Conservation (phyloP, 352 stramenopile genomes). For the Albugo candida region DNA sequence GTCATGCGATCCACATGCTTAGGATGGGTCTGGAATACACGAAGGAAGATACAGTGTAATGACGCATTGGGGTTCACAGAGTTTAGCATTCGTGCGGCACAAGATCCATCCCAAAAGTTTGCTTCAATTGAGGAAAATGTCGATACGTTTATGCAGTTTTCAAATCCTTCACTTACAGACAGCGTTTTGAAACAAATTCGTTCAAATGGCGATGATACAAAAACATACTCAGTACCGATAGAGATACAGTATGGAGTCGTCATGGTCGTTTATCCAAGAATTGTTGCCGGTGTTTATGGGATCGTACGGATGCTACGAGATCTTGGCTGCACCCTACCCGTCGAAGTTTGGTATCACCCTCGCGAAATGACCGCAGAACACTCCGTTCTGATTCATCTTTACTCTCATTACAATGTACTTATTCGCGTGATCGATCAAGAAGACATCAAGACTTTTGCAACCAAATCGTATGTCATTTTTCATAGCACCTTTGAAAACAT, state of each 20-base stretch:
- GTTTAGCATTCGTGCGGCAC: conserved; percentile 31
- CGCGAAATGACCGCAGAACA: conserved; percentile 31
- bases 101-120: neutral
- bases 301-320: conserved; percentile 34
- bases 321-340: conserved; percentile 21
- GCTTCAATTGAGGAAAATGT: conserved; percentile 18
- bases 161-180: neutral
- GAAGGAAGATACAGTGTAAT: conserved; percentile 11
- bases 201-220: too few relatives aligned
- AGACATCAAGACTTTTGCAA: conserved; percentile 40
- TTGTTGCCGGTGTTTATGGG: conserved; percentile 43
- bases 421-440: conserved; percentile 38
- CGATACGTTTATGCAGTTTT: conserved; percentile 4
- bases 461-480: conserved; percentile 67
- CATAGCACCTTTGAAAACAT: conserved; percentile 55
- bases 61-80: conserved; percentile 42
- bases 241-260: conserved; percentile 17
- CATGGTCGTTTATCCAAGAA: conserved; percentile 52
- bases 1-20: conserved; percentile 62
- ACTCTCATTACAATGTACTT: conserved; percentile 27
- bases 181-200: neutral
- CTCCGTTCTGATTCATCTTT: conserved; percentile 34
- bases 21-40: conserved; percentile 37
- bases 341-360: conserved; percentile 35
- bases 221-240: neutral